phyloP scores from a whole-genome alignment of 2,329 filamentous ascomycete species.

The Pyricularia sp. region DNA sequence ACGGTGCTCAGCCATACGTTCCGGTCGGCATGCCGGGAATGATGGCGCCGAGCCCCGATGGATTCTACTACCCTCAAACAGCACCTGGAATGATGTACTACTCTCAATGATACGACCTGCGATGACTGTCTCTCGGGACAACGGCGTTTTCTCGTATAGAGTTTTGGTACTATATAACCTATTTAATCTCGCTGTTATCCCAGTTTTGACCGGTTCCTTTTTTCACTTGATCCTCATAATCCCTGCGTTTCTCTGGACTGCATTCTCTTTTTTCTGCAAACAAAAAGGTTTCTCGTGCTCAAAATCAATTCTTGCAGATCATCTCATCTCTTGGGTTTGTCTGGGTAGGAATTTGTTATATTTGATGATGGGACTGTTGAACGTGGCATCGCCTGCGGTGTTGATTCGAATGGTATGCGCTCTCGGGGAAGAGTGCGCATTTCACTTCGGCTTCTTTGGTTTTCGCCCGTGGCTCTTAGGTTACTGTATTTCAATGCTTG shows the following conservation, averaged over 20 bases:
- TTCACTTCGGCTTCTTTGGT: not conserved
- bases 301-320: not conserved
- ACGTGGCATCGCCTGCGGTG: not conserved
- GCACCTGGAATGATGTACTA: slow-evolving; percentile 47
- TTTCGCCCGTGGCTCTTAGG: not conserved
- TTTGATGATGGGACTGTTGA: not conserved
- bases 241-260: not conserved
- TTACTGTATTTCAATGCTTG: not conserved
- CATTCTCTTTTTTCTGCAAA: not conserved
- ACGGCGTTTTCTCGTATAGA: slow-evolving; percentile 8
- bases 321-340: not conserved
- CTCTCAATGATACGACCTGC: slow-evolving; percentile 28
- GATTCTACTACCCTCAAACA: slow-evolving; percentile 57
- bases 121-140: not conserved
- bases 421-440: not conserved
- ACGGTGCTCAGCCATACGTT: slow-evolving; percentile 33
- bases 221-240: not conserved
- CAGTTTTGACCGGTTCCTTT: not conserved
- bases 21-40: slow-evolving; percentile 58
- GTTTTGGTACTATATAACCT: not conserved
- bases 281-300: not conserved
- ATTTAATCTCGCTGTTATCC: slow-evolving; percentile 3
- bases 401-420: not conserved
- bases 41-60: slow-evolving; percentile 56
- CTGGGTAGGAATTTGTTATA: not conserved